Evolutionary conservation across 352 stramenopile genomes (phyloP).

Genomic region (Pythium dissotocum): DNA sequence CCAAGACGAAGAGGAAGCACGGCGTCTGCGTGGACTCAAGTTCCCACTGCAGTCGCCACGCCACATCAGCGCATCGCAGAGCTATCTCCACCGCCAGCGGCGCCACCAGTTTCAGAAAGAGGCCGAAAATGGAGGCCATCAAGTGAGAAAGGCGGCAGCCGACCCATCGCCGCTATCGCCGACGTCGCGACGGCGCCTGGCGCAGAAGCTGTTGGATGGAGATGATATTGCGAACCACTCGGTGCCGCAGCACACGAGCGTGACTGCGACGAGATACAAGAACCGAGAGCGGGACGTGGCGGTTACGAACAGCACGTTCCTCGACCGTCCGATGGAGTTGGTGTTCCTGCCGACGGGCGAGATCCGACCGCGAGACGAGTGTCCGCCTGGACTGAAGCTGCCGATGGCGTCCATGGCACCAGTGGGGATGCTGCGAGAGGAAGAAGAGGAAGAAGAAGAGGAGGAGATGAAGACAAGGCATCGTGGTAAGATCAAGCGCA

Average conservation of each 20-base stretch:
- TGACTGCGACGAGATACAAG: not conserved
- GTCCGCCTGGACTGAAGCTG: slow-evolving; percentile 42
- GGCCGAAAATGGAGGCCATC: not conserved
- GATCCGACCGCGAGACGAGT: slow-evolving; percentile 61
- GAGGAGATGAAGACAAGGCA: not conserved
- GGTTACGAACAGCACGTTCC: slow-evolving; percentile 8
- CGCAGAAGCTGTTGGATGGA: slow-evolving; percentile 6
- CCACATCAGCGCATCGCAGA: slow-evolving; percentile 24
- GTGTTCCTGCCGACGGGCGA: slow-evolving; percentile 63
- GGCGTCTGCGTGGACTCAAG: slow-evolving; percentile 41
- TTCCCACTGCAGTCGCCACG: slow-evolving; percentile 31
- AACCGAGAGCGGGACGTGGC: not conserved
- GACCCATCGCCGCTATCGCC: not conserved
- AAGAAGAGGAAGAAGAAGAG: not conserved
- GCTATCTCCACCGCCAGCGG: slow-evolving; percentile 15
- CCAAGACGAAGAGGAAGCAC: slow-evolving; percentile 31
- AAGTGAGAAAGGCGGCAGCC: not conserved
- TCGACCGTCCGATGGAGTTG: slow-evolving; percentile 51
- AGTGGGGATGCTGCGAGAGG: slow-evolving; percentile 9
- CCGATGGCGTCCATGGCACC: slow-evolving; percentile 24
- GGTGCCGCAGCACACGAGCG: not conserved
- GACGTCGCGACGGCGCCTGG: slow-evolving; percentile 10
- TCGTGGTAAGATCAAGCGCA: not conserved
- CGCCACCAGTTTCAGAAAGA: not conserved
- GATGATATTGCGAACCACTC: not conserved